Percentiles rank a stretch among this genome's conserved stretches.
These are phyloP conservation scores for Hamamelis virginiana DNA, from an alignment of 164 flowering plant genomes.

Conservation along the genomic window DNA sequence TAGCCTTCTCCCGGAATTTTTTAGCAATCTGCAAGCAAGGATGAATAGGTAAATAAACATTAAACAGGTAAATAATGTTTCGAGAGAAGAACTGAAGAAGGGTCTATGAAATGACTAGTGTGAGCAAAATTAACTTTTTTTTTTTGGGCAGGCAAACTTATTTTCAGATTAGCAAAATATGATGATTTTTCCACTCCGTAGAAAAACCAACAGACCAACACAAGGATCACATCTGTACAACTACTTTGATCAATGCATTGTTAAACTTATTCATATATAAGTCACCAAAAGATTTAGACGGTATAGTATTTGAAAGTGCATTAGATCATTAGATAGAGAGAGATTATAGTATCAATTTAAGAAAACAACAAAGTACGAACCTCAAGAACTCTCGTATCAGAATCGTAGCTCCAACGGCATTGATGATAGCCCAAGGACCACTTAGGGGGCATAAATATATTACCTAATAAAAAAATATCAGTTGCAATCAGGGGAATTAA, in stretches of 20 bases:
- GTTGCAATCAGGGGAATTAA: too few species aligned
- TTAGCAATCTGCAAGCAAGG: conserved; percentile 54
- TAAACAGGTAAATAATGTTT: neutral
- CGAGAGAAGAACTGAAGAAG: neutral
- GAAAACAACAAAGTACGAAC: conserved; percentile 26
- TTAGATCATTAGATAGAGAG: too few species aligned
- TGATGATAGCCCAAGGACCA: conserved; percentile 98
- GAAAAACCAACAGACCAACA: neutral
- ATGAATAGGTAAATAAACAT: neutral
- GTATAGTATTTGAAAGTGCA: too few species aligned
- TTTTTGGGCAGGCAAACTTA: neutral
- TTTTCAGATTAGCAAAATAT: neutral
- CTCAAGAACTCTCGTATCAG: conserved; percentile 76
- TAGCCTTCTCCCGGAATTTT: conserved; percentile 76
- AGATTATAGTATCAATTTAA: neutral
- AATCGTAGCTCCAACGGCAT: conserved; percentile 90
- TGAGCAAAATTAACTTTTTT: neutral
- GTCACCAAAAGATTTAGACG: too few species aligned
- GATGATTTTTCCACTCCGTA: neutral
- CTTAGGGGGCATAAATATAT: conserved; percentile 95
- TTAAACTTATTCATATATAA: neutral
- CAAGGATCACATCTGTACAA: too few species aligned
- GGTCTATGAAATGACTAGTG: neutral
- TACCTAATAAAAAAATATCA: conserved; percentile 44
- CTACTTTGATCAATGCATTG: neutral